These are phyloP conservation scores for Thecaphora thlaspeos DNA, from an alignment of 1,284 basidiomycete species.

Conservation along the genomic window DNA sequence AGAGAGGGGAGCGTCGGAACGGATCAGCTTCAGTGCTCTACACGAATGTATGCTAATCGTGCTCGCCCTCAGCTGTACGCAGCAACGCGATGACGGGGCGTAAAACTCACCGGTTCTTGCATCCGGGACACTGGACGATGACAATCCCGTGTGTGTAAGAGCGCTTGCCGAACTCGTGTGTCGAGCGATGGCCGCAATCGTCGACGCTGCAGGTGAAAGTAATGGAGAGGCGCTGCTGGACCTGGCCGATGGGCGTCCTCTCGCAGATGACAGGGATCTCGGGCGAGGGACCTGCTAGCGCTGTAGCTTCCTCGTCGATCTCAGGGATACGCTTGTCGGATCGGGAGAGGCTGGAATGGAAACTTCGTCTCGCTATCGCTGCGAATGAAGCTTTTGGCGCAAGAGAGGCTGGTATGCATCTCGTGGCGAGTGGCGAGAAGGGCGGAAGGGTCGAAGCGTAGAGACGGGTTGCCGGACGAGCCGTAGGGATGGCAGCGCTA, in stretches of 20 bases:
- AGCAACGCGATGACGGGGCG: not conserved
- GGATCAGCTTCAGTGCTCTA: not conserved
- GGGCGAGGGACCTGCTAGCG: too few species aligned
- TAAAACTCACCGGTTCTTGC: constrained; percentile 69
- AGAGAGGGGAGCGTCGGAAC: not conserved
- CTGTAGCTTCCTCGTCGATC: not conserved
- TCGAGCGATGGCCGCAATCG: constrained; percentile 75
- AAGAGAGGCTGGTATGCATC: too few species aligned
- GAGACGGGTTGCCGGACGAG: too few species aligned
- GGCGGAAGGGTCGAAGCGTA: too few species aligned
- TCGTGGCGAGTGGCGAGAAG: too few species aligned
- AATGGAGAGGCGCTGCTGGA: constrained; percentile 46
- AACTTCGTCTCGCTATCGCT: not conserved
- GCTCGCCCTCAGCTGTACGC: not conserved
- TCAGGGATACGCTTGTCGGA: not conserved
- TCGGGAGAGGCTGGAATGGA: not conserved
- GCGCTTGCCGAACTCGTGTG: constrained; percentile 81
- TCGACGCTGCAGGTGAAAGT: constrained; percentile 53
- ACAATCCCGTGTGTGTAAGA: constrained; percentile 87
- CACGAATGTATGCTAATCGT: too few species aligned
- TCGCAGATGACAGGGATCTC: constrained; percentile 25
- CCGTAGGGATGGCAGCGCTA: too few species aligned
- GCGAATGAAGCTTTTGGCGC: too few species aligned
- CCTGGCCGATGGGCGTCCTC: constrained; percentile 32
- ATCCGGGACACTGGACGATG: constrained; percentile 84